phyloP scores from a whole-genome alignment of 2,329 filamentous ascomycete species.

The Verruconis gallopava region DNA sequence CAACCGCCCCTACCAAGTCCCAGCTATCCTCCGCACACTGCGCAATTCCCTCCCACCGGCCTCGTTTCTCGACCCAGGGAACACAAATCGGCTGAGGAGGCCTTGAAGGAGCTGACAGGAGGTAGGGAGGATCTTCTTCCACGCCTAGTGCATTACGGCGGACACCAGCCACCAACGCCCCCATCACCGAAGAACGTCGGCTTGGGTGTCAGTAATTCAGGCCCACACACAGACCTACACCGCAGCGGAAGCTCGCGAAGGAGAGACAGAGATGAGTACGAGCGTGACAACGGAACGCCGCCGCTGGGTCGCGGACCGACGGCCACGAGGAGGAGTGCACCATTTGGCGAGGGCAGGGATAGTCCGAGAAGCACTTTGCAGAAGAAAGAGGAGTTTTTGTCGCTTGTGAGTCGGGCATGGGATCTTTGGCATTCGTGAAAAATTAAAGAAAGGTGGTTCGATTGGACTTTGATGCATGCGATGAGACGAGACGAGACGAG shows the following conservation, averaged over 20 bases:
- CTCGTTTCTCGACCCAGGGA: slow-evolving; percentile 56
- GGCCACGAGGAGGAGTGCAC: slow-evolving; percentile 29
- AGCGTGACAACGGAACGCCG: slow-evolving; percentile 72
- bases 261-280: slow-evolving; percentile 79
- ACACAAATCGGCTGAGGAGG: slow-evolving; percentile 92
- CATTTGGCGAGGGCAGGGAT: slow-evolving; percentile 74
- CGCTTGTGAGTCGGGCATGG: slow-evolving; percentile 81
- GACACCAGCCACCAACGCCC: slow-evolving; percentile 84
- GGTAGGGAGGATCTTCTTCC: slow-evolving; percentile 88
- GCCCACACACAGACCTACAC: slow-evolving; percentile 18
- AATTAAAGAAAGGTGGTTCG: background rate
- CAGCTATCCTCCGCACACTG: slow-evolving; percentile 39
- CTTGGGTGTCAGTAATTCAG: slow-evolving; percentile 7
- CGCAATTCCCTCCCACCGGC: slow-evolving; percentile 26
- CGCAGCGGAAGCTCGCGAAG: slow-evolving; percentile 48
- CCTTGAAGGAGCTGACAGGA: slow-evolving; percentile 76
- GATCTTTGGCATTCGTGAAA: slow-evolving; percentile 82
- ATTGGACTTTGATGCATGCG: background rate
- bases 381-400: slow-evolving; percentile 89
- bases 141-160: slow-evolving; percentile 88
- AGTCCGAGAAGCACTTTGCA: slow-evolving; percentile 68
- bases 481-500: no score
- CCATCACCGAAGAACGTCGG: slow-evolving; percentile 48
- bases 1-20: slow-evolving; percentile 66
- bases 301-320: slow-evolving; percentile 63